Base-by-base conservation (phyloP, 2,329 filamentous ascomycete genomes). In the Neonectria punicea region DNA sequence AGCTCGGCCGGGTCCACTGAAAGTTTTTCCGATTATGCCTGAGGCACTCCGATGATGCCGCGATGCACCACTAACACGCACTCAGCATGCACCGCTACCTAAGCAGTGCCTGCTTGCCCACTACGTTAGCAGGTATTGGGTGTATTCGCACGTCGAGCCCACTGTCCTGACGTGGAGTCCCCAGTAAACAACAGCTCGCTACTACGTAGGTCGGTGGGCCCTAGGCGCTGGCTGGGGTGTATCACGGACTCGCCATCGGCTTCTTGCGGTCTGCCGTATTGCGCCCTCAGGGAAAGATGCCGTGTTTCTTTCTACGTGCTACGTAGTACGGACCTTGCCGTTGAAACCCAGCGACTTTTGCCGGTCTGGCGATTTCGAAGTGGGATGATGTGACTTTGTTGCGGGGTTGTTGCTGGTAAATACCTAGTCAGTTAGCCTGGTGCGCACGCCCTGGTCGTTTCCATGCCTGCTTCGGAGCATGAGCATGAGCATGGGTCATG, bases 1-100 rank as follows among this genome's bases (percentile, higher is more conserved):
- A 67, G 59, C 67, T 54, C 43, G 63, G 65, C 65, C 61, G 68
- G 65, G 41, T 66, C 72, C 73, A 74, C 71, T 73, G 70, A 74
- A 74, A 71, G 71, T 74, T 74, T 74, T 74, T 74, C 71, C 72
- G 72, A 70, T 63, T 60, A 50, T 70, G 69, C 69, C 69, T 71
- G 69, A 71, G 69, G 69, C 69, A 68, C 53, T 61, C 60, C 53
- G 53, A 18, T n/a, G 54, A 67, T 51, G 50, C 60, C 64, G 51
- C 39, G 58, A 28, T 54, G 32, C 30, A 43, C 56, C 25, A 44
- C 53, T 36, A 30, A 65, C 50, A 30, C 50, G 20, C 41, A 59
- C 61, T 44, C 47, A 43, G n/a, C 39, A 43, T 43, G 51, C 51
- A 28, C 28, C 50, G 39, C 30, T 58, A 39, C 36, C 36, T 39